Conservation (phyloP, 768 basidiomycete species). For the Leccinum imitatum region DNA sequence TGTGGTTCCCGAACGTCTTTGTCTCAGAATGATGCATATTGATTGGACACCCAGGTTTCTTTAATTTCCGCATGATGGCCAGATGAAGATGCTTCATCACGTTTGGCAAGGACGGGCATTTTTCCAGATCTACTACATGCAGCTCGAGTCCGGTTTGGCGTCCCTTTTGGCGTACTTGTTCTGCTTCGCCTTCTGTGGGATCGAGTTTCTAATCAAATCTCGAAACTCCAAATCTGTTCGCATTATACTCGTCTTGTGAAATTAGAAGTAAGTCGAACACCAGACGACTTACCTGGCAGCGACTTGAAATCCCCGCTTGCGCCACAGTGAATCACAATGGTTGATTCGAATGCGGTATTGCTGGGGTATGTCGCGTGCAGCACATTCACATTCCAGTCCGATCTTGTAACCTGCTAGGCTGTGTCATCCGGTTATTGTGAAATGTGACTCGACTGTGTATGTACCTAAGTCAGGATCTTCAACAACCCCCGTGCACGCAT, state of each 20-base stretch:
- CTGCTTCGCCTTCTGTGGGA: neutral
- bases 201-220: neutral
- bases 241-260: neutral
- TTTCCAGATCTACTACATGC: constrained; percentile 1
- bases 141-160: neutral
- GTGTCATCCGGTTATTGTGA: neutral
- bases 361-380: neutral
- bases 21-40: neutral
- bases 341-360: neutral
- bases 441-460: neutral
- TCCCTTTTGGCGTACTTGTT: neutral
- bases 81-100: neutral
- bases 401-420: constrained; percentile 4
- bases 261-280: neutral
- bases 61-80: constrained; percentile 7
- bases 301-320: neutral
- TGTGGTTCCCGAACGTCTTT: neutral
- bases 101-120: neutral
- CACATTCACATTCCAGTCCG: neutral
- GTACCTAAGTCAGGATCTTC: neutral
- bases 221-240: neutral
- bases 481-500: neutral
- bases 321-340: neutral
- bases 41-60: neutral
- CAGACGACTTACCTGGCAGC: neutral